Evolutionary conservation across 2,329 filamentous ascomycete genomes (phyloP).

Genomic region (Phoma sp.): DNA sequence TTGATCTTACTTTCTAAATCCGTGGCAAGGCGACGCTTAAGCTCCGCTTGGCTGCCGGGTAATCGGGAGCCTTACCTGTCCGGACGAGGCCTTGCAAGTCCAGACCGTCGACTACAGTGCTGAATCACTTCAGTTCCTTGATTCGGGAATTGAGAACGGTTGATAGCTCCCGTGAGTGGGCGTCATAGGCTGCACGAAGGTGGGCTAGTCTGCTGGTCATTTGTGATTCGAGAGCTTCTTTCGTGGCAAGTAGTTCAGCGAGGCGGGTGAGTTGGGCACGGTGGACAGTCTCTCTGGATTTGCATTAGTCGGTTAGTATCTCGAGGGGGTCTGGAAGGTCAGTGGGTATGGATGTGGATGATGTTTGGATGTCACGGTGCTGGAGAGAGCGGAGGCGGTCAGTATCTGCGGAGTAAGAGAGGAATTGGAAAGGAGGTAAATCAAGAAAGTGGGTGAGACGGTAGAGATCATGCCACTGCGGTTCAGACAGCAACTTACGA

Average conservation of each 20-base stretch:
- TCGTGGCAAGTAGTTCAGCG: constrained; percentile 29
- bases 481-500: constrained; percentile 31
- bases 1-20: neutral
- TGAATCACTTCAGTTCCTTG: constrained; percentile 29
- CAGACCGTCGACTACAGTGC: neutral
- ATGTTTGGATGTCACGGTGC: neutral
- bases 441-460: neutral
- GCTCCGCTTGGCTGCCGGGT: neutral
- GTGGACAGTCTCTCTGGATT: constrained; percentile 29
- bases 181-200: constrained; percentile 28
- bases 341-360: neutral
- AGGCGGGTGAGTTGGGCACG: constrained; percentile 35
- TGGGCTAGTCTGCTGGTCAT: constrained; percentile 28
- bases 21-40: neutral
- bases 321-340: neutral
- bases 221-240: constrained; percentile 33
- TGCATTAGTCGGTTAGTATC: neutral
- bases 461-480: neutral
- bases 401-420: neutral
- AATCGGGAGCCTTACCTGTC: neutral
- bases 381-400: neutral
- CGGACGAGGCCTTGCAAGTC: neutral
- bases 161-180: constrained; percentile 33
- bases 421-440: neutral
- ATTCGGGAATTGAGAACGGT: constrained; percentile 28